Evolutionary conservation across 106 monocot genomes (phyloP).

Genomic region (Agapanthus africanus): DNA sequence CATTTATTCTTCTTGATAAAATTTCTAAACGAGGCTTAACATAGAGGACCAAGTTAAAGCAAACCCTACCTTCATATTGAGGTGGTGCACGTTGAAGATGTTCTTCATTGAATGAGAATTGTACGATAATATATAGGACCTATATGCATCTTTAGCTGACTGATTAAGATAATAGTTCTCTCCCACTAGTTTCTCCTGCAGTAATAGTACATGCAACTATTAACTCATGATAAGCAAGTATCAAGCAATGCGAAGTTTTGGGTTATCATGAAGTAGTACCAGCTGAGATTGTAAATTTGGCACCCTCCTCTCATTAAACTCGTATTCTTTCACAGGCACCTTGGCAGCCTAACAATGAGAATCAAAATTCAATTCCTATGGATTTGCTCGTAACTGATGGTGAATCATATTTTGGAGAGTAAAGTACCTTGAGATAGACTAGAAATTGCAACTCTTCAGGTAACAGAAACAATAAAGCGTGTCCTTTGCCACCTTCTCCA

Average conservation of each 20-base stretch:
- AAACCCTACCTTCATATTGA: slow-evolving; percentile 66
- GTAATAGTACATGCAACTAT: slow-evolving; percentile 1
- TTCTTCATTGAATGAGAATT: slow-evolving; percentile 85
- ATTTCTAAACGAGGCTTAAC: neutral
- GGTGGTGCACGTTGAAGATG: slow-evolving; percentile 79
- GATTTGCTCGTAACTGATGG: no score
- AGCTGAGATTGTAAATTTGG: slow-evolving; percentile 77
- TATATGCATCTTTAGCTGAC: slow-evolving; percentile 86
- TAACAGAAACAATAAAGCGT: slow-evolving; percentile 76
- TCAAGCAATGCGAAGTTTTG: neutral
- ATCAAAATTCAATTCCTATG: neutral
- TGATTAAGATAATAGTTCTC: slow-evolving; percentile 77
- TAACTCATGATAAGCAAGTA: neutral
- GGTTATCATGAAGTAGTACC: slow-evolving; percentile 31
- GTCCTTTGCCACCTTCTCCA: slow-evolving; percentile 74
- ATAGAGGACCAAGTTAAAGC: neutral
- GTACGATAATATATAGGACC: slow-evolving; percentile 71
- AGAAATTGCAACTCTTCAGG: slow-evolving; percentile 86
- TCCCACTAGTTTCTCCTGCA: slow-evolving; percentile 75
- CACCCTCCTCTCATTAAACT: slow-evolving; percentile 59
- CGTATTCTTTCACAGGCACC: slow-evolving; percentile 74
- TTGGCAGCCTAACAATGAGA: slow-evolving; percentile 57
- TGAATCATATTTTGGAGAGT: neutral
- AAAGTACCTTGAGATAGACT: slow-evolving; percentile 63
- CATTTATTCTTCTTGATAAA: neutral